Percentiles rank a stretch among this genome's conserved stretches.
Conservation (phyloP, 345 rosid genomes). For the Eucalyptus leucophloia region DNA sequence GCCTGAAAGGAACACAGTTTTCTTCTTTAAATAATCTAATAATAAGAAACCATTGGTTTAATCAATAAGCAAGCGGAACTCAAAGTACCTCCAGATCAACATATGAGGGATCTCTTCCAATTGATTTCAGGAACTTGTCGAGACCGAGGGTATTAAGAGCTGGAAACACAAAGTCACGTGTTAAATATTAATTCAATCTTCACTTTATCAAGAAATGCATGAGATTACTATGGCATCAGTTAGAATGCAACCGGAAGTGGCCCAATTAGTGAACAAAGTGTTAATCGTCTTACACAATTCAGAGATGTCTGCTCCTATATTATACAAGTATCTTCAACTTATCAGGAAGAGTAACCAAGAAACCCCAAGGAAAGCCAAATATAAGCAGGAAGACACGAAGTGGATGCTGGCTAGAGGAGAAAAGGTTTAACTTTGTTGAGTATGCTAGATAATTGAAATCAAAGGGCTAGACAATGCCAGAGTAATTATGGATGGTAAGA, state of each 20-base stretch:
- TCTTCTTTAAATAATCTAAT: not conserved
- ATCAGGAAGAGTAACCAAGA: not conserved
- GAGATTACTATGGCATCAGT: not conserved
- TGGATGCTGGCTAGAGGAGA: not conserved
- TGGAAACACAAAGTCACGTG: not conserved
- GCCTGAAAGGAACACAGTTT: constrained; percentile 32
- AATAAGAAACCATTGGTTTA: not conserved
- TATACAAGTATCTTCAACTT: not conserved
- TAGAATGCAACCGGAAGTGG: not conserved
- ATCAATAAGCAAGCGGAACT: not conserved
- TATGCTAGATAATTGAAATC: not conserved
- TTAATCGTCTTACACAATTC: not conserved
- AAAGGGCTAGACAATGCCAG: not conserved
- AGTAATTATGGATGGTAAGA: not conserved
- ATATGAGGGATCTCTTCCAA: constrained; percentile 50
- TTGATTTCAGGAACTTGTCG: constrained; percentile 69
- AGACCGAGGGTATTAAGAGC: constrained; percentile 52
- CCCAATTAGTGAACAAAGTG: not conserved
- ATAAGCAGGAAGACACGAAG: not conserved
- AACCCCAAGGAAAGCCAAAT: not conserved
- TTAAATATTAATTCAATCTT: not conserved
- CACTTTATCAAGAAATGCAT: not conserved
- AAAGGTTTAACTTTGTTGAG: not conserved
- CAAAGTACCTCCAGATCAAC: constrained; percentile 66
- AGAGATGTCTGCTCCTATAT: not conserved